Conservation (phyloP, 805 yeast genomes). For the Clavispora fructus region DNA sequence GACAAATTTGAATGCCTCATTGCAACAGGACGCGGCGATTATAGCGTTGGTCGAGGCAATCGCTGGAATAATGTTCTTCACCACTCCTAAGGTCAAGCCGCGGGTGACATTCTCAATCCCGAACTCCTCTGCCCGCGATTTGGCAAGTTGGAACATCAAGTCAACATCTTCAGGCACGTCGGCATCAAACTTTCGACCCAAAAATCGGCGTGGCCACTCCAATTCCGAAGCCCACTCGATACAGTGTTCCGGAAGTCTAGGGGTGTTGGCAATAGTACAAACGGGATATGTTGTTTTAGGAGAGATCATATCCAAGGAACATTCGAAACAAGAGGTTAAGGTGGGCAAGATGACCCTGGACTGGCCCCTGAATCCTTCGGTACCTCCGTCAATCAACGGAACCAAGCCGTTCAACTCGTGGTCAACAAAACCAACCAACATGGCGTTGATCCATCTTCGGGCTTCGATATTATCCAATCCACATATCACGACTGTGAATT, state of each 20-base stretch:
- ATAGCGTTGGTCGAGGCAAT: conserved; percentile 92
- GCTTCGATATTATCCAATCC: conserved; percentile 91
- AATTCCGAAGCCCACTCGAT: conserved; percentile 82
- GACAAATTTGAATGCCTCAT: conserved; percentile 76
- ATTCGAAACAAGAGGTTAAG: conserved; percentile 86
- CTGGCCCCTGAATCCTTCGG: conserved; percentile 93
- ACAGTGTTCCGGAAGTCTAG: conserved; percentile 92
- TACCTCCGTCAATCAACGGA: conserved; percentile 84
- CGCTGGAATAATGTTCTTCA: conserved; percentile 88
- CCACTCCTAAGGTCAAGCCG: conserved; percentile 74
- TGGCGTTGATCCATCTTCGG: conserved; percentile 79
- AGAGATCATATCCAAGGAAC: conserved; percentile 73
- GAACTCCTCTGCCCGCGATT: conserved; percentile 55
- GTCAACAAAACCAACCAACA: conserved; percentile 60
- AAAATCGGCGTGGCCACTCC: conserved; percentile 59
- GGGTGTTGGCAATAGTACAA: conserved; percentile 91
- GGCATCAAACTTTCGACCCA: conserved; percentile 51
- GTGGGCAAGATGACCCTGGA: conserved; percentile 83
- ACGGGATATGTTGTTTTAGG: conserved; percentile 70
- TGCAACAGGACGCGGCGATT: conserved; percentile 83
- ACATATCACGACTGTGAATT: conserved; percentile 70
- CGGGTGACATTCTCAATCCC: conserved; percentile 73
- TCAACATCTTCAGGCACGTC: conserved; percentile 65
- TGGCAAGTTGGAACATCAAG: conserved; percentile 54
- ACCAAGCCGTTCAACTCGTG: conserved; percentile 28